Percentiles rank a stretch among this genome's conserved stretches.
Evolutionary conservation across 139 green algal genomes (phyloP).

Genomic region (Nannochloris sp.): DNA sequence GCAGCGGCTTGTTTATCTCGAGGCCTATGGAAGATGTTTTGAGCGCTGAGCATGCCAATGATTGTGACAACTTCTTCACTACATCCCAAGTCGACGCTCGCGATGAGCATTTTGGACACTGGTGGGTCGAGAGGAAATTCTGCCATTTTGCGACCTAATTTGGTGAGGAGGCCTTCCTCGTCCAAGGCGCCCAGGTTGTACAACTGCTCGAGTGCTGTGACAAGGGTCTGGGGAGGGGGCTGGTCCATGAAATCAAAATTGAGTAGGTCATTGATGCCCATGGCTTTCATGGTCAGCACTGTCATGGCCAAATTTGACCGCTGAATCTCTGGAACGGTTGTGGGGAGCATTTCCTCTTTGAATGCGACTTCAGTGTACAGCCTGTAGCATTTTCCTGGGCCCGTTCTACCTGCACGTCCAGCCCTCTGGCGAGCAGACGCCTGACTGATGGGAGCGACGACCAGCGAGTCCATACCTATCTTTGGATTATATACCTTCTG

Average conservation of each 20-base stretch:
- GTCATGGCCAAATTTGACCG: slow-evolving; percentile 69
- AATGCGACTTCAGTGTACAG: slow-evolving; percentile 85
- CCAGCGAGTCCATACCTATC: slow-evolving; percentile 91
- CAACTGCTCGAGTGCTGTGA: slow-evolving; percentile 82
- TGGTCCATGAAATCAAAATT: slow-evolving; percentile 99
- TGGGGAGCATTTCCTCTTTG: slow-evolving; percentile 88
- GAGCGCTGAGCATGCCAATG: slow-evolving; percentile 85
- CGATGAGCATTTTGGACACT: slow-evolving; percentile 95
- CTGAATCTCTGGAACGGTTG: slow-evolving; percentile 83
- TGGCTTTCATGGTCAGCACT: slow-evolving; percentile 65
- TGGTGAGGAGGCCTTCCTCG: slow-evolving; percentile 91
- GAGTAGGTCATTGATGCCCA: slow-evolving; percentile 98
- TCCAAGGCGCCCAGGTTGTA: slow-evolving; percentile 95
- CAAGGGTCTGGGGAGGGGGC: slow-evolving; percentile 69
- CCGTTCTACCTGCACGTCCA: slow-evolving; percentile 88
- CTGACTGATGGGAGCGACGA: slow-evolving; percentile 90
- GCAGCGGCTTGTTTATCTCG: slow-evolving; percentile 79
- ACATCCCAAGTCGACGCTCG: slow-evolving; percentile 91
- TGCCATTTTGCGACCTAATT: slow-evolving; percentile 95
- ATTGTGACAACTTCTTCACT: slow-evolving; percentile 97
- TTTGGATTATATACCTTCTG: slow-evolving; percentile 70
- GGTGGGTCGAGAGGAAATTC: slow-evolving; percentile 97
- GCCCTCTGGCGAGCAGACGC: slow-evolving; percentile 83
- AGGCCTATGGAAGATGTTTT: slow-evolving; percentile 94
- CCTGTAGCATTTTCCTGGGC: slow-evolving; percentile 95